These are phyloP conservation scores for Copromyces sp. DNA, from an alignment of 495 filamentous ascomycete species.

Conservation along the genomic window DNA sequence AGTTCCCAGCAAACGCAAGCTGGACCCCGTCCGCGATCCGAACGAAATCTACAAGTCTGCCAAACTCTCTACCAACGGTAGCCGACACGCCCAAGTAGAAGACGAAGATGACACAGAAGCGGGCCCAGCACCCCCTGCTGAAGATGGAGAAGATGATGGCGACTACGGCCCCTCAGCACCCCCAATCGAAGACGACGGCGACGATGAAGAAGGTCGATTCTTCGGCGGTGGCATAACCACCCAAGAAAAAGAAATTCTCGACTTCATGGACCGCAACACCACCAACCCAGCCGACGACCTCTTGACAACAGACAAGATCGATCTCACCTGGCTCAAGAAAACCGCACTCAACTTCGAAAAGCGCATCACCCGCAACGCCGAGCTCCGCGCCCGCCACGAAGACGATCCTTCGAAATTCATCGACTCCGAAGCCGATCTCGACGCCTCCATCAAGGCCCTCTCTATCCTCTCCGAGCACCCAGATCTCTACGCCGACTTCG, in stretches of 20 bases:
- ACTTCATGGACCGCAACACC: conserved; percentile 67
- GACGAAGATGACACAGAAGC: conserved; percentile 50
- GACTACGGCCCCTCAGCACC: conserved; percentile 64
- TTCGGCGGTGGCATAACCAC: conserved; percentile 84
- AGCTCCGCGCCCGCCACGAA: conserved; percentile 81
- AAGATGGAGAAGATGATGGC: conserved; percentile 41
- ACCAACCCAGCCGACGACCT: conserved; percentile 20
- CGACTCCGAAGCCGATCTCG: conserved; percentile 72
- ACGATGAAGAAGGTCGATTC: conserved; percentile 90
- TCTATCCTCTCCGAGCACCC: conserved; percentile 83
- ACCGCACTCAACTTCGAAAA: conserved; percentile 81
- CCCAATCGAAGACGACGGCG: conserved; percentile 51
- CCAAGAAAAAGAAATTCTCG: conserved; percentile 73
- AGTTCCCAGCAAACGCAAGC: conserved; percentile 59
- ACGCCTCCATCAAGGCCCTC: conserved; percentile 78
- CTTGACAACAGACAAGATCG: conserved; percentile 61
- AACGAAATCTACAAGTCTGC: conserved; percentile 82
- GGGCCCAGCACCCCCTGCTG: conserved; percentile 31
- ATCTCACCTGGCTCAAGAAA: conserved; percentile 71
- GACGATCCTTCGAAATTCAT: conserved; percentile 72
- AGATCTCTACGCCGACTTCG: conserved; percentile 75
- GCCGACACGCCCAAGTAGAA: conserved; percentile 28
- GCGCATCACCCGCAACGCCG: conserved; percentile 85
- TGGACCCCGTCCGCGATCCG: conserved; percentile 59
- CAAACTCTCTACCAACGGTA: conserved; percentile 51